Conservation (phyloP, 306 rosid genomes). For the Prosopis cineraria region DNA sequence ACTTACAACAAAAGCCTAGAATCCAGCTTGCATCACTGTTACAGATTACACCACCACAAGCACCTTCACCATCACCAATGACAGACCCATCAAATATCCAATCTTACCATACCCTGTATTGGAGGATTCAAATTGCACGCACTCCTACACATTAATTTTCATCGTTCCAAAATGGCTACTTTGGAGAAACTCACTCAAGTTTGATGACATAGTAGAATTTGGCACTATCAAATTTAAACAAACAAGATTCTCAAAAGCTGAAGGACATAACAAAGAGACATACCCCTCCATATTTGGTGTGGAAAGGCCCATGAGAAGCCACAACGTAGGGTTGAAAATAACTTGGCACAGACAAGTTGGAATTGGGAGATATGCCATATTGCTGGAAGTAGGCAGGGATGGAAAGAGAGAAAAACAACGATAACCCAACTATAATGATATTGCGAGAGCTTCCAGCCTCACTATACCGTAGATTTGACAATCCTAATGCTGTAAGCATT, state of each 20-base stretch:
- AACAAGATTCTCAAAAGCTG: conserved; percentile 22
- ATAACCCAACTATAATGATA: conserved; percentile 90
- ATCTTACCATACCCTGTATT: too few species aligned
- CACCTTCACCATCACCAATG: too few species aligned
- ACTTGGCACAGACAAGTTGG: conserved; percentile 78
- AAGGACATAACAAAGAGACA: conserved; percentile 33
- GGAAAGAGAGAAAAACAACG: conserved; percentile 92
- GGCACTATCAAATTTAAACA: conserved; percentile 11
- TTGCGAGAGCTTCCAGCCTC: conserved; percentile 99
- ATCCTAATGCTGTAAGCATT: conserved; percentile 92
- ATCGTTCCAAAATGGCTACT: background rate
- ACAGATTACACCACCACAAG: too few species aligned
- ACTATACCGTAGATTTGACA: conserved; percentile 96
- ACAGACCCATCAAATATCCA: too few species aligned
- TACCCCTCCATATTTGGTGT: conserved; percentile 86
- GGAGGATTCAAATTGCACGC: too few species aligned
- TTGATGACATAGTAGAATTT: conserved; percentile 8
- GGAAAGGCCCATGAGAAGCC: conserved; percentile 94
- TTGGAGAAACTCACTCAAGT: background rate
- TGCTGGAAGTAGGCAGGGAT: conserved; percentile 98
- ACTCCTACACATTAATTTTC: background rate
- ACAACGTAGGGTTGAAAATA: conserved; percentile 93
- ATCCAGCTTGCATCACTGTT: too few species aligned
- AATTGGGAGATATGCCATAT: conserved; percentile 79
- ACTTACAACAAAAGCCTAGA: too few species aligned